These are phyloP conservation scores for Hyparrhenia diplandra DNA, from an alignment of 176 grass and related monocot species.

Conservation along the genomic window DNA sequence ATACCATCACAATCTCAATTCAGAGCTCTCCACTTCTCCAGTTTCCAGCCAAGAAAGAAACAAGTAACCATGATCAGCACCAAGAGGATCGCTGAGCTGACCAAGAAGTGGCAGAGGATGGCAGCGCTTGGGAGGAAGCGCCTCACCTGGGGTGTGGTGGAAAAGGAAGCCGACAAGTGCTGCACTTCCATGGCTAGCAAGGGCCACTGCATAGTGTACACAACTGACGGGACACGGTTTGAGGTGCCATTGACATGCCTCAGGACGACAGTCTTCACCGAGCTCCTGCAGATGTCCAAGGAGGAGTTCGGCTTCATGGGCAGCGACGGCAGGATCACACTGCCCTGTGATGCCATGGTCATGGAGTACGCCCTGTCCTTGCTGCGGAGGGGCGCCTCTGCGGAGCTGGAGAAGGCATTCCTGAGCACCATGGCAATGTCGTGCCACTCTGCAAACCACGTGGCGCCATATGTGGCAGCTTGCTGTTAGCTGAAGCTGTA, in stretches of 20 bases:
- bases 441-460: not conserved
- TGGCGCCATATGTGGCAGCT: not conserved
- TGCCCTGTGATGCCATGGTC: slow-evolving; percentile 43
- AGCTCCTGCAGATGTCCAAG: slow-evolving; percentile 42
- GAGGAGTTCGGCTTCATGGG: slow-evolving; percentile 44
- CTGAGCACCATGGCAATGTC: slow-evolving; percentile 19
- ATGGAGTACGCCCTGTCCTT: slow-evolving; percentile 47
- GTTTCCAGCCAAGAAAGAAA: not conserved
- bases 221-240: slow-evolving; percentile 28
- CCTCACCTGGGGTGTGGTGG: not conserved
- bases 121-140: slow-evolving; percentile 26
- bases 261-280: slow-evolving; percentile 13
- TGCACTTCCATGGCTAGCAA: slow-evolving; percentile 1
- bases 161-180: slow-evolving; percentile 3
- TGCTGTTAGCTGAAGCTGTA: not conserved
- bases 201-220: slow-evolving; percentile 44
- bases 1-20: not conserved
- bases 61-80: slow-evolving; percentile 38
- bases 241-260: slow-evolving; percentile 56
- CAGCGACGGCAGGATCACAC: slow-evolving; percentile 22
- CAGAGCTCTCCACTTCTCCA: not conserved
- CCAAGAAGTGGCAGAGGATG: slow-evolving; percentile 60
- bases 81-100: slow-evolving; percentile 51
- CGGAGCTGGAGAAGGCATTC: slow-evolving; percentile 25
- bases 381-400: slow-evolving; percentile 22